These are phyloP conservation scores for Notholithocarpus densiflorus DNA, from an alignment of 306 rosid species.

Conservation along the genomic window DNA sequence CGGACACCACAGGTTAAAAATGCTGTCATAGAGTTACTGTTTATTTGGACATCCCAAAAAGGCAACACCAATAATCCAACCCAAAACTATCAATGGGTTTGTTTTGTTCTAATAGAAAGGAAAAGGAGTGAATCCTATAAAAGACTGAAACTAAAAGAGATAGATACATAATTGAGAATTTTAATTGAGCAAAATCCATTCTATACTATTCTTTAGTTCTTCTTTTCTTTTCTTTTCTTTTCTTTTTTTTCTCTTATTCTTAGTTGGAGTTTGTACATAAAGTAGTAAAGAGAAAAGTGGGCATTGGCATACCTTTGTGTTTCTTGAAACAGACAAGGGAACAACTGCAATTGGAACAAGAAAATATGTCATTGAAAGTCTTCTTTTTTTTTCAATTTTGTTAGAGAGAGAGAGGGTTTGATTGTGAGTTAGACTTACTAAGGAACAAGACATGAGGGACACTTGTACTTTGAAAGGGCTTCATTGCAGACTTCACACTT, in stretches of 20 bases:
- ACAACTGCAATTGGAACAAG: conserved; percentile 45
- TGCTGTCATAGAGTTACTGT: too few relatives aligned
- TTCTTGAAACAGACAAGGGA: conserved; percentile 74
- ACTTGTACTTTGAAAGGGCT: conserved; percentile 75
- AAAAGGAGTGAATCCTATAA: not conserved
- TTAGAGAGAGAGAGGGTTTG: not conserved
- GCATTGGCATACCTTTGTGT: conserved; percentile 61
- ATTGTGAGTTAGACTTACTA: conserved; percentile 43
- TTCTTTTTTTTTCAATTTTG: not conserved
- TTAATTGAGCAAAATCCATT: too few relatives aligned
- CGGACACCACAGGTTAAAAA: too few relatives aligned
- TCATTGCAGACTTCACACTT: conserved; percentile 68
- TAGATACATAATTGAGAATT: too few relatives aligned
- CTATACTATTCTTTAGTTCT: not conserved
- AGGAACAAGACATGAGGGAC: conserved; percentile 69
- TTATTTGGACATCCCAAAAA: not conserved
- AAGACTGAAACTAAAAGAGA: not conserved
- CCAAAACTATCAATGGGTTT: not conserved
- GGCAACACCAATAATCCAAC: not conserved
- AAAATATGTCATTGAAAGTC: not conserved
- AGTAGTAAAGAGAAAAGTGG: conserved; percentile 1
- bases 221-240: not conserved
- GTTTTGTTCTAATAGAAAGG: not conserved
- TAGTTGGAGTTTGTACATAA: too few relatives aligned
- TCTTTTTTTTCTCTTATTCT: too few relatives aligned